A percentile compares a stretch with the other conserved stretches of the same genome.
phyloP scores from a whole-genome alignment of 768 basidiomycete species.

The Tricholoma sp. region DNA sequence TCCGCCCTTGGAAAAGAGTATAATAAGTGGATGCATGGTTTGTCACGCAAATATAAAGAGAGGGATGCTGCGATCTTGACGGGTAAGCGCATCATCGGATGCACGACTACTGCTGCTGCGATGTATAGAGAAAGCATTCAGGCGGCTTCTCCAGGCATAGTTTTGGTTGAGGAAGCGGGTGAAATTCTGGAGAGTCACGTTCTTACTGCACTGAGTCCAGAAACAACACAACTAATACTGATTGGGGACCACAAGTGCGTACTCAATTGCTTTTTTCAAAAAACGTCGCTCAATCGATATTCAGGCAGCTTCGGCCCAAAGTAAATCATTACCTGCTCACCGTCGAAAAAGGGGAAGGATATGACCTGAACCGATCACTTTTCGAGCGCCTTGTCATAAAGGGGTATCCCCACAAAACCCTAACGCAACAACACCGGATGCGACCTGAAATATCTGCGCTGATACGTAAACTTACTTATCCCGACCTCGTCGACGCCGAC shows the following conservation, averaged over 20 bases:
- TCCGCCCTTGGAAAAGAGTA: not conserved
- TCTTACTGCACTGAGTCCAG: slow-evolving; percentile 44
- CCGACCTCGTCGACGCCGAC: slow-evolving; percentile 52
- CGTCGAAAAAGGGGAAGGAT: slow-evolving; percentile 61
- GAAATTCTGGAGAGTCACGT: slow-evolving; percentile 66
- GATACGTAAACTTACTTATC: slow-evolving; percentile 60
- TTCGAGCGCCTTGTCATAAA: slow-evolving; percentile 65
- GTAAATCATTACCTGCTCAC: slow-evolving; percentile 62
- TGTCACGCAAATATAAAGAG: not conserved
- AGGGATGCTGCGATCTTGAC: not conserved
- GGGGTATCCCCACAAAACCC: slow-evolving; percentile 56
- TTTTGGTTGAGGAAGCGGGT: slow-evolving; percentile 67
- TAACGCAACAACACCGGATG: slow-evolving; percentile 65
- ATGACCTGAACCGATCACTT: slow-evolving; percentile 59
- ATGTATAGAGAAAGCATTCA: slow-evolving; percentile 47
- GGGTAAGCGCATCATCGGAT: slow-evolving; percentile 52
- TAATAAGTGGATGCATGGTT: not conserved
- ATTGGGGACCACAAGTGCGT: slow-evolving; percentile 66
- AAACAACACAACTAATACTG: slow-evolving; percentile 49
- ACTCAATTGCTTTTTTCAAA: not conserved
- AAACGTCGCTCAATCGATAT: not conserved
- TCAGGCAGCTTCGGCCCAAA: slow-evolving; percentile 68
- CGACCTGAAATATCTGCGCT: slow-evolving; percentile 65
- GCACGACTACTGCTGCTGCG: slow-evolving; percentile 65
- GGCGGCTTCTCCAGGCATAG: slow-evolving; percentile 39